Conservation (phyloP, 108 stramenopile genomes). For the Chaetoceros tenuissimus region DNA sequence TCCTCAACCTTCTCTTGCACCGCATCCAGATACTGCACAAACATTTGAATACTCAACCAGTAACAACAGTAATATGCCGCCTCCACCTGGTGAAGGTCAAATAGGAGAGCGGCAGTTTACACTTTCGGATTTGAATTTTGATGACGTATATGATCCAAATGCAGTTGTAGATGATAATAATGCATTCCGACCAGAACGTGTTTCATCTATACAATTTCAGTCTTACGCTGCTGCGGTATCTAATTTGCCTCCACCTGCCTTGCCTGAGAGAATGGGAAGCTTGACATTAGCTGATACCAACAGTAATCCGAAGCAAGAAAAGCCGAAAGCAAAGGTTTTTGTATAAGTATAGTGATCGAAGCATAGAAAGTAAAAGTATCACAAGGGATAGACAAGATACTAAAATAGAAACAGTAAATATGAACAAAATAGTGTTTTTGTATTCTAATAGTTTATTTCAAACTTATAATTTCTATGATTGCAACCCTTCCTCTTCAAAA, state of each 20-base stretch:
- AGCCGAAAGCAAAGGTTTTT: too few species aligned
- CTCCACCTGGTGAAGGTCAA: neutral
- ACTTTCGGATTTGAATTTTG: neutral
- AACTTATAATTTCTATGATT: neutral
- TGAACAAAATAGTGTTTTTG: too few species aligned
- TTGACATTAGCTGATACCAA: neutral
- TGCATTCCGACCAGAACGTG: neutral
- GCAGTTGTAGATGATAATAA: neutral
- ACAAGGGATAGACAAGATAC: neutral
- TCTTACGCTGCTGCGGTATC: too few species aligned
- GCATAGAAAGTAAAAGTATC: neutral
- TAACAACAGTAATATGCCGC: neutral
- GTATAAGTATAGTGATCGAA: neutral
- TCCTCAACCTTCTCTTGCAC: neutral
- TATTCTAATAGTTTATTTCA: neutral
- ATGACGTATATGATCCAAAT: neutral
- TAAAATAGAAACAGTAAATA: too few species aligned
- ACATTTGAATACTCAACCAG: too few species aligned
- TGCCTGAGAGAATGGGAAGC: neutral
- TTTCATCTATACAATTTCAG: too few species aligned
- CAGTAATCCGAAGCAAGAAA: neutral
- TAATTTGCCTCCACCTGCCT: too few species aligned
- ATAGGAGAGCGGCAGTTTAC: neutral
- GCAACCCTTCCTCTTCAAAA: conserved; percentile 40
- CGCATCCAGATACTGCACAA: neutral